phyloP scores from a whole-genome alignment of 495 filamentous ascomycete genomes.

The Corynascus novoguineensis region DNA sequence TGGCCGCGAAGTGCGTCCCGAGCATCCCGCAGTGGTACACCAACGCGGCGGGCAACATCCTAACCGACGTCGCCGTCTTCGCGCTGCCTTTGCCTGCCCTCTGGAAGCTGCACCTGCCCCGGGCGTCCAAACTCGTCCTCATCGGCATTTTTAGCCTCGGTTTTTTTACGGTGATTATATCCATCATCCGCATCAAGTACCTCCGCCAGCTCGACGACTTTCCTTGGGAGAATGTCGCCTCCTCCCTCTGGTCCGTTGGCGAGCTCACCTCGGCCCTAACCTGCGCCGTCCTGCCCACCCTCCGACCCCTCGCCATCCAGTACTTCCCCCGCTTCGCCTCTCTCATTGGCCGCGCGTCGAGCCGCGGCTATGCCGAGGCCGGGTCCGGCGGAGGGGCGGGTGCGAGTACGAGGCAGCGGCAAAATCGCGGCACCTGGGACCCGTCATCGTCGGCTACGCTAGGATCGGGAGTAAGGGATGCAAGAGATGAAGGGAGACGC shows the following conservation, averaged over 20 bases:
- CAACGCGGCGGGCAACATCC: slow-evolving; percentile 36
- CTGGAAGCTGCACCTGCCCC: slow-evolving; percentile 37
- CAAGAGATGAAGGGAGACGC: too few species aligned
- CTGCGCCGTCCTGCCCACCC: slow-evolving; percentile 47
- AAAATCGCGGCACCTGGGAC: background rate
- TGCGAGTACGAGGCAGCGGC: background rate
- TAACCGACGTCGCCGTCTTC: slow-evolving; percentile 37
- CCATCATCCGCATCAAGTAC: slow-evolving; percentile 45
- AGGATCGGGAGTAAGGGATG: background rate
- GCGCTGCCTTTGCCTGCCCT: slow-evolving; percentile 31
- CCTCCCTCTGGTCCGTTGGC: slow-evolving; percentile 49
- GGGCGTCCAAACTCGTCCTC: slow-evolving; percentile 30
- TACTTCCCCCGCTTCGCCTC: slow-evolving; percentile 26
- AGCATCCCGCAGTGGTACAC: slow-evolving; percentile 30
- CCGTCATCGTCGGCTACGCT: too few species aligned
- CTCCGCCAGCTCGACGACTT: slow-evolving; percentile 37
- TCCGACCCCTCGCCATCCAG: slow-evolving; percentile 40
- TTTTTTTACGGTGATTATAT: slow-evolving; percentile 46
- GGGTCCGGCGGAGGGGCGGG: too few species aligned
- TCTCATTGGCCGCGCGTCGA: slow-evolving; percentile 1
- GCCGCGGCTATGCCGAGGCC: too few species aligned
- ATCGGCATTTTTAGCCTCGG: slow-evolving; percentile 37
- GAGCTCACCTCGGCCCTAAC: slow-evolving; percentile 52
- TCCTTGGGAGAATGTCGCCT: slow-evolving; percentile 47
- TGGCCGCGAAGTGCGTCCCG: slow-evolving; percentile 23